Base-by-base conservation (phyloP, 2,329 filamentous ascomycete genomes). In the Trichophyton benhamiae region DNA sequence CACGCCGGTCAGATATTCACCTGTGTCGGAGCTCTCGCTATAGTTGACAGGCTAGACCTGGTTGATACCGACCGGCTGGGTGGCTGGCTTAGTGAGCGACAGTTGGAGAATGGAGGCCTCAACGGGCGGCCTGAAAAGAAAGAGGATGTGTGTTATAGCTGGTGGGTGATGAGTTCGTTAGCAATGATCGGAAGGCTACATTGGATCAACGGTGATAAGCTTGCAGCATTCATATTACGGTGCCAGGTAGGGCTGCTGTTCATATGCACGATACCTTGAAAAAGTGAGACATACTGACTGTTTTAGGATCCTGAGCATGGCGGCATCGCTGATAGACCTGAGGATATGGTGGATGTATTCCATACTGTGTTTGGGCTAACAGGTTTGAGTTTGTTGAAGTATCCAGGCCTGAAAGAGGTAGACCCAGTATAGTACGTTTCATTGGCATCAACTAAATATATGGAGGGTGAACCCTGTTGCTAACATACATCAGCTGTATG, bases 111-210 rank as follows among this genome's bases (percentile, higher is more conserved):
- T 57, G 94, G 94, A 33, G 94, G 94, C 0, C 78, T 99, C 58
- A 99, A 99, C 72, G 94, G 94, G 2, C 83, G 94, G 57, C 94
- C 94, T 0, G 94, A 97, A 76, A 99, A 99, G 78, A 78, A 88
- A 65, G 92, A 96, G 72, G 94, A 99, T 72, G 92, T 96, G 13
- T 99, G 94, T 77, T 99, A 99, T 76, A 96, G 90, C 72, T 99
- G 94, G 94, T 99, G 94, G 94, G 94, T 97, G 52, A 78, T 92
- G 70, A 92, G 89, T 71, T 96, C 91, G 72, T 77, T 99, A 67
- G 87, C 88, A 53, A 96, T 97, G 81, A 88, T 99, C 67, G 85
- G 82, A 60, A 86, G 87, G 61, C 81, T 91, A 60, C 89, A 96
- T 72, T 99, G 94, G 94, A 95, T 99, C 71, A 89, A 99, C 76